Evolutionary conservation across 2,329 filamentous ascomycete species (phyloP).

Genomic region (Fusarium devonianum): DNA sequence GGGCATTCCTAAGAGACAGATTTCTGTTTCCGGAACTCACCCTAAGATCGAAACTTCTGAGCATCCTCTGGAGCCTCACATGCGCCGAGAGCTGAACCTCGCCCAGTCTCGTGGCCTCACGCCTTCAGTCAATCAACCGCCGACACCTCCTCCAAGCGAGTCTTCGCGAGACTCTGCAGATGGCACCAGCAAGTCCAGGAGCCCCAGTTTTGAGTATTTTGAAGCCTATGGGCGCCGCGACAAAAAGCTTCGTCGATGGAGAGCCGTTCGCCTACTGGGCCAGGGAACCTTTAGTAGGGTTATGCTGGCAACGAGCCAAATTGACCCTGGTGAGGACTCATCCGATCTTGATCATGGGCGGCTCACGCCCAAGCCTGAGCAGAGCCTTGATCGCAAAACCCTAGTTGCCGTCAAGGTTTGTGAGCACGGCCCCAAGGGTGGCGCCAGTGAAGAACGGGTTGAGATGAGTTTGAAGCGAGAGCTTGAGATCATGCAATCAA

Average conservation of each 20-base stretch:
- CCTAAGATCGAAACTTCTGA: conserved; percentile 46
- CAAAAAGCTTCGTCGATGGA: conserved; percentile 77
- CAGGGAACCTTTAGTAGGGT: conserved; percentile 97
- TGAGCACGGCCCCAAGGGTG: conserved; percentile 91
- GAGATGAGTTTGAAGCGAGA: conserved; percentile 95
- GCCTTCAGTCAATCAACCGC: conserved; percentile 65
- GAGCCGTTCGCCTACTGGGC: conserved; percentile 80
- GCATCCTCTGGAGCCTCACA: conserved; percentile 53
- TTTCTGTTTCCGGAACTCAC: conserved; percentile 74
- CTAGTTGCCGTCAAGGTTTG: conserved; percentile 95
- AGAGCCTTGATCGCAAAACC: conserved; percentile 68
- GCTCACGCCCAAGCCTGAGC: conserved; percentile 41
- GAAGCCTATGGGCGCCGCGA: conserved; percentile 72
- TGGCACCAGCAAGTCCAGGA: conserved; percentile 52
- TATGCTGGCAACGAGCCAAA: conserved; percentile 85
- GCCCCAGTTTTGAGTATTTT: conserved; percentile 67
- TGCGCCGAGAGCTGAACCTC: conserved; percentile 80
- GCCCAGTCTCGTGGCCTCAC: conserved; percentile 80
- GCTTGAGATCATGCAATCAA: conserved; percentile 87
- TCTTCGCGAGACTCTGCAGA: conserved; percentile 60
- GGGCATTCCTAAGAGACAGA: conserved; percentile 72
- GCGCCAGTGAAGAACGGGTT: conserved; percentile 89
- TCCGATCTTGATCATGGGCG: conserved; percentile 46
- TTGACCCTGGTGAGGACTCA: conserved; percentile 58
- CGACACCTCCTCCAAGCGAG: conserved; percentile 85